Base-by-base conservation (phyloP, 768 basidiomycete genomes). In the Agaricus blazei region DNA sequence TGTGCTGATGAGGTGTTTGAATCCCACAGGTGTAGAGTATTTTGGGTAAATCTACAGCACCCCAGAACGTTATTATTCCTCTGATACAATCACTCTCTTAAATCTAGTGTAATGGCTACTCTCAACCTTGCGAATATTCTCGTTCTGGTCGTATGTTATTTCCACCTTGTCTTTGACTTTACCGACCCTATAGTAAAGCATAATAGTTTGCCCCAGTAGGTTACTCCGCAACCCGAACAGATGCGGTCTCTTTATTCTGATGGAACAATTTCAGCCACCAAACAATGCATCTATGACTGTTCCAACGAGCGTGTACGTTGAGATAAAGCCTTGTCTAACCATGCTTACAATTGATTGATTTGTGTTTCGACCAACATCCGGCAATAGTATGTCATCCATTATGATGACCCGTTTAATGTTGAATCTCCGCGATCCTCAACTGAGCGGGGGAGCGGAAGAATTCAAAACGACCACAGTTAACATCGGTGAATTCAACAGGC, bases 11-110 rank as follows among this genome's bases (percentile, higher is more conserved):
- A 24, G 40, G 51, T 52, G 36, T 34, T n/a, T 43, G 6, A 19
- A 29, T n/a, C 40, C 36, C 46, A 3, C 29, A 75, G 75, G 74
- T 3, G 66, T 70, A 9, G 60, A 75, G 11, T 77, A 77, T 57
- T 77, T 75, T 60, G 72, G 65, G 75, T 74, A 52, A 57, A 14
- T 44, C 14, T 37, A 19, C 43, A 12, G 7, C 11, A 26, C 49
- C 1, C 15, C 24, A 12, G 58, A 57, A 4, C 59, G 61, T 53
- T 34, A 59, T 12, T 52, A 31, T 9, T 27, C 15, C 34, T 8
- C 34, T 34, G 34, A 34, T 34, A 34, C 34, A 6, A 19, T 19
- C 19, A 19, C 19, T 19, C 11, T 11, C 7, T 34, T 34, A n/a
- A 5, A 19, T 37, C n/a, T 5, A 52, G 51, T 36, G 42, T 23